Evolutionary conservation across 2,329 filamentous ascomycete genomes (phyloP).

Genomic region (Fusarium penzigii): DNA sequence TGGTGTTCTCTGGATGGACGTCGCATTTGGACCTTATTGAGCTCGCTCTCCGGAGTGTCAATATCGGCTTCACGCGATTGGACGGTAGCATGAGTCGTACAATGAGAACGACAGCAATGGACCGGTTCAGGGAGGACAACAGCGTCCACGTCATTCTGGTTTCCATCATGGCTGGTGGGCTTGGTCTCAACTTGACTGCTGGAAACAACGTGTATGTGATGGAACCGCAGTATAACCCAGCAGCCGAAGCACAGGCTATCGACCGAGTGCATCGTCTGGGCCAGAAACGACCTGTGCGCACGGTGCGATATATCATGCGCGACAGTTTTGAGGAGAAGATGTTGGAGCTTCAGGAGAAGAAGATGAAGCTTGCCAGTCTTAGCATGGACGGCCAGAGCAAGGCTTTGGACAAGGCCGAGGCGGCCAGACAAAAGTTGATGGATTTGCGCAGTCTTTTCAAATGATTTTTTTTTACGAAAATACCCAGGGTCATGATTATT

Average conservation of each 20-base stretch:
- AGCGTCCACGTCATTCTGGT: slow-evolving; percentile 80
- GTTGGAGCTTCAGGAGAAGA: slow-evolving; percentile 85
- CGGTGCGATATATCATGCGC: slow-evolving; percentile 85
- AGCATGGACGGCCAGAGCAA: slow-evolving; percentile 71
- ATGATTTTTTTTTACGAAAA: slow-evolving; percentile 33
- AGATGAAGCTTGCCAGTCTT: slow-evolving; percentile 85
- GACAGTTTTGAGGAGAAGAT: slow-evolving; percentile 94
- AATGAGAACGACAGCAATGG: slow-evolving; percentile 73
- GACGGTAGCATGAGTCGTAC: slow-evolving; percentile 85
- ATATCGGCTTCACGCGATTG: slow-evolving; percentile 75
- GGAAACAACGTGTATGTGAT: slow-evolving; percentile 91
- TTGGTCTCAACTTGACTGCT: slow-evolving; percentile 86
- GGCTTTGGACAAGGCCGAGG: slow-evolving; percentile 51
- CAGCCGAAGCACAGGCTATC: slow-evolving; percentile 89
- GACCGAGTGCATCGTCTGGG: slow-evolving; percentile 91
- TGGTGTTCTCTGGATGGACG: slow-evolving; percentile 97
- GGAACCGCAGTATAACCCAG: slow-evolving; percentile 98
- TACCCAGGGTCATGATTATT: slow-evolving; percentile 10
- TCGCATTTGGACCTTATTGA: slow-evolving; percentile 91
- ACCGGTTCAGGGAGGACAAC: slow-evolving; percentile 72
- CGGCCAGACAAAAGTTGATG: slow-evolving; percentile 62
- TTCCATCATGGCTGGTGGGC: slow-evolving; percentile 87
- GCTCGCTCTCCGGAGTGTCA: slow-evolving; percentile 68
- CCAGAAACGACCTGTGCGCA: slow-evolving; percentile 85
- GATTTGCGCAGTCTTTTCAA: slow-evolving; percentile 61